These are phyloP conservation scores for Vachellia collinsii DNA, from an alignment of 306 rosid species.

Conservation along the genomic window DNA sequence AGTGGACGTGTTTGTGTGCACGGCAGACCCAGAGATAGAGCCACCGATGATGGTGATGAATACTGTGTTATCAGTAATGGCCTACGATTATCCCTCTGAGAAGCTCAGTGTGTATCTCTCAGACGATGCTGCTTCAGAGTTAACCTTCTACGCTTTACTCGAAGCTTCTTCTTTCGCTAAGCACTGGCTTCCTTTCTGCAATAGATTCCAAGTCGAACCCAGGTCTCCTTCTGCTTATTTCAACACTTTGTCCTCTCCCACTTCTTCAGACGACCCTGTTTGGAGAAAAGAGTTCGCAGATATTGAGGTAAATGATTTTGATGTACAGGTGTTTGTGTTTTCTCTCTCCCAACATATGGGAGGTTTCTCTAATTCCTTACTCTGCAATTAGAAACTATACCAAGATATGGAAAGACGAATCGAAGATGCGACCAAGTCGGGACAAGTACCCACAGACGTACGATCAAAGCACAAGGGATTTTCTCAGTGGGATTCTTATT, in stretches of 20 bases:
- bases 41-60: no score
- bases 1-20: no score
- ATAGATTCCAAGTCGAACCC: not conserved
- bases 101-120: not conserved
- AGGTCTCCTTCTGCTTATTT: no score
- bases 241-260: no score
- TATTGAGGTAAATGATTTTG: not conserved
- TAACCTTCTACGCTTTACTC: not conserved
- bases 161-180: not conserved
- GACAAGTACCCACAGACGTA: conserved; percentile 58
- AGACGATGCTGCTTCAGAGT: not conserved
- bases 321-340: no score
- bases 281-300: not conserved
- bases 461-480: conserved; percentile 54
- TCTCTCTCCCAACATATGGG: not conserved
- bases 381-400: conserved; percentile 55
- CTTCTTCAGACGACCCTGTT: not conserved
- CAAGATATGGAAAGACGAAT: conserved; percentile 66
- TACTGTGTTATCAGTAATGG: no score
- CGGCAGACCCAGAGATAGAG: no score
- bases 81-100: no score
- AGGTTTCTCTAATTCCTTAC: not conserved
- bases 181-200: not conserved
- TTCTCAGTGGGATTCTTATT: conserved; percentile 60
- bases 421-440: conserved; percentile 47